Base-by-base conservation (phyloP, 805 yeast genomes). In the Lachancea fermentati region DNA sequence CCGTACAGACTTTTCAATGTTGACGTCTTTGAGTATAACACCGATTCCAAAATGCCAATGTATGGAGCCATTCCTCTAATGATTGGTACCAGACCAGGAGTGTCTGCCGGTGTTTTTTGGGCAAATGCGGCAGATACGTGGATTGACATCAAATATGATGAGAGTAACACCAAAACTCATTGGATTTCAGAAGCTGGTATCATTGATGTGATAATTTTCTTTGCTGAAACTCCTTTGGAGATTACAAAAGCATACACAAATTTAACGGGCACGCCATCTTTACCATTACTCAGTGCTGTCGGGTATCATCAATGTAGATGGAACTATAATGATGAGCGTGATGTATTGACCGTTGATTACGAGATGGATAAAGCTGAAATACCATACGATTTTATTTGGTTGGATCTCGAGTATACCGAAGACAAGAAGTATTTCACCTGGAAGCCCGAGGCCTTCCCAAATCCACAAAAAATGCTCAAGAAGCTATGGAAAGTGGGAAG, bases 291-390 rank as follows among this genome's bases (percentile, higher is more conserved):
- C 32, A 84, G 88, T 52, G 70, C 96, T 0, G 60, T 88, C 11
- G 97, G 95, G 0, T 86, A 93, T 57, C 97, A 93, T 57, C 98
- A 93, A 63, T 91, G 96, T 57, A 75, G 97, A 55, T 93, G 98
- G 98, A 93, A 93, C 60, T 93, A 93, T 65, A 85, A 86, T 57
- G 89, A 84, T 51, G 89, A 85, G 55, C 71, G 71, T 8, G 98
- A 93, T 62, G 91, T 93, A 1, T 62, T 87, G n/a, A 77, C 71
- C 5, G 82, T 93, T 11, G 73, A 75, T 48, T 58, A 69, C 2
- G 71, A 76, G 41, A 81, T 93, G 73, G 97, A 91, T 59, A 68
- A 73, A 44, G 58, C 76, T 51, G 74, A 69, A 32, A 78, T 93
- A 43, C 97, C 97, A 2, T 85, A 80, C 57, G 98, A 93, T 59